Evolutionary conservation across 2,329 filamentous ascomycete genomes (phyloP).

Genomic region (Gremmenia infestans): DNA sequence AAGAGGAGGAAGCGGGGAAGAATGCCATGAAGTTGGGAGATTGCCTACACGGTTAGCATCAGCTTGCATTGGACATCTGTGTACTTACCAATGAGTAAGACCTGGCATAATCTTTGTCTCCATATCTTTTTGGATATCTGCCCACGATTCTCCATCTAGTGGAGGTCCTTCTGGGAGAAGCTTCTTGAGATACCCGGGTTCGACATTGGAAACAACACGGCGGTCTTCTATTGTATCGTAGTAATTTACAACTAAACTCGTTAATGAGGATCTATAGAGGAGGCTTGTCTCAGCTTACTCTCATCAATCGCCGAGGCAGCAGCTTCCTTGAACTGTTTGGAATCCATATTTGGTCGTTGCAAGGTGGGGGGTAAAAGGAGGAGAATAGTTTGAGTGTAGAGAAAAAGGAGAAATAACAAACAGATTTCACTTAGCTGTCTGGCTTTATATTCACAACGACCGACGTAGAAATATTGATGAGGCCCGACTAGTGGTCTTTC

Average conservation of each 20-base stretch:
- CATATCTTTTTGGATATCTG: constrained; percentile 75
- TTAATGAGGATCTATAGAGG: constrained; percentile 6
- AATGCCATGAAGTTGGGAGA: constrained; percentile 94
- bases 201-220: constrained; percentile 70
- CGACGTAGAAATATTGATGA: constrained; percentile 25
- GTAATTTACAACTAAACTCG: constrained; percentile 68
- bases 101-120: constrained; percentile 84
- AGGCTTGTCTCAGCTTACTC: constrained; percentile 48
- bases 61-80: neutral
- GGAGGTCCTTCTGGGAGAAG: constrained; percentile 67
- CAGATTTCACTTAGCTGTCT: constrained; percentile 34
- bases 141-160: constrained; percentile 66
- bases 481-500: neutral
- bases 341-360: constrained; percentile 56
- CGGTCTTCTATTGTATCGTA: constrained; percentile 68
- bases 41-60: constrained; percentile 47
- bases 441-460: constrained; percentile 22
- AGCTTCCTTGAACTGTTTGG: constrained; percentile 69
- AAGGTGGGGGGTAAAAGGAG: neutral
- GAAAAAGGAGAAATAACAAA: constrained; percentile 20
- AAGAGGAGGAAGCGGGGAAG: constrained; percentile 79
- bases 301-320: constrained; percentile 77
- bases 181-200: constrained; percentile 80
- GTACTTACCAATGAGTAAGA: constrained; percentile 74
- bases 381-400: constrained; percentile 22